phyloP scores from a whole-genome alignment of 1,139 yeast genomes.

The Sugiyamaella sp. region DNA sequence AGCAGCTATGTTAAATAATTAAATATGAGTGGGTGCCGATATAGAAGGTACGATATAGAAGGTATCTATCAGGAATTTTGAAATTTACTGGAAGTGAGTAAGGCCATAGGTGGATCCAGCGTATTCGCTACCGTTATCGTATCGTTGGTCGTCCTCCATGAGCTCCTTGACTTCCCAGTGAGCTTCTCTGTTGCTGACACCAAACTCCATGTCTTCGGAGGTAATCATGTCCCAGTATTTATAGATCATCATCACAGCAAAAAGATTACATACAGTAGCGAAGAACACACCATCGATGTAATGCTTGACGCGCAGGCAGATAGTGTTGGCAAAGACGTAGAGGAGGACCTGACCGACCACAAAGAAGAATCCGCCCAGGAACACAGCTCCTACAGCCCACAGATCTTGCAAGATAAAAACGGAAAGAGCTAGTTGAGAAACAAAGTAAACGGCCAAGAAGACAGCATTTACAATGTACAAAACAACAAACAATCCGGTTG shows the following conservation, averaged over 20 bases:
- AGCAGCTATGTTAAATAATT: no score
- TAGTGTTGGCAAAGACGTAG: slow-evolving; percentile 64
- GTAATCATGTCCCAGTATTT: slow-evolving; percentile 97
- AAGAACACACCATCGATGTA: slow-evolving; percentile 90
- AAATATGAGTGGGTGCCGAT: no score
- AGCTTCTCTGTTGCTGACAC: slow-evolving; percentile 60
- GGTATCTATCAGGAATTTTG: no score
- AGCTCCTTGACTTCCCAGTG: slow-evolving; percentile 54
- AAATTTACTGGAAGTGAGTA: slow-evolving; percentile 31
- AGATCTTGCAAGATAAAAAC: slow-evolving; percentile 66
- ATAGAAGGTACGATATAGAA: no score
- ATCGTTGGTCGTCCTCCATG: slow-evolving; percentile 46
- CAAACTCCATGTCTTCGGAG: slow-evolving; percentile 92
- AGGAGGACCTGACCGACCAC: slow-evolving; percentile 76
- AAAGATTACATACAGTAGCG: slow-evolving; percentile 76
- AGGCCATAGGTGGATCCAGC: slow-evolving; percentile 39
- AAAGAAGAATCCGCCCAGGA: slow-evolving; percentile 71
- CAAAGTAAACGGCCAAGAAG: slow-evolving; percentile 60
- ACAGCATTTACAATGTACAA: slow-evolving; percentile 72
- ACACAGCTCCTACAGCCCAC: slow-evolving; percentile 88
- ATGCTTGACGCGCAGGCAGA: slow-evolving; percentile 76
- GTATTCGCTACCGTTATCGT: slow-evolving; percentile 45
- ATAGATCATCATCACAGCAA: slow-evolving; percentile 90
- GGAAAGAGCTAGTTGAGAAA: slow-evolving; percentile 73
- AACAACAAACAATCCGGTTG: slow-evolving; percentile 68